Evolutionary conservation across 768 basidiomycete genomes (phyloP).

Genomic region (Pisolithus albus): DNA sequence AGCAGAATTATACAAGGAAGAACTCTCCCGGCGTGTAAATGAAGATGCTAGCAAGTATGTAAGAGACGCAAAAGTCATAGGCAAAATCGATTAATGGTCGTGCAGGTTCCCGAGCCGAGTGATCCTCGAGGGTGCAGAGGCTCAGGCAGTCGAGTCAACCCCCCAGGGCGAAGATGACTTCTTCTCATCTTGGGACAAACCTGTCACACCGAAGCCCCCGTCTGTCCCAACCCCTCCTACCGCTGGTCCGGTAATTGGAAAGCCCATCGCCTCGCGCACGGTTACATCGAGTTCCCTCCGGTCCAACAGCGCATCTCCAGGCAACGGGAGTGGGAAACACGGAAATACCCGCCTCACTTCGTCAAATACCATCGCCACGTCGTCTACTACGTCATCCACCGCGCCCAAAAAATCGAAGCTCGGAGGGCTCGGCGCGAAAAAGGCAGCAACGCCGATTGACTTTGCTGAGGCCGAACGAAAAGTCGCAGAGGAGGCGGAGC

Average conservation of each 20-base stretch:
- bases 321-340: slow-evolving; percentile 29
- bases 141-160: slow-evolving; percentile 33
- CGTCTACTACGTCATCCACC: slow-evolving; percentile 25
- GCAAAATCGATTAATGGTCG: slow-evolving; percentile 3
- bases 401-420: slow-evolving; percentile 59
- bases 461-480: slow-evolving; percentile 92
- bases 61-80: too few species aligned
- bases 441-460: slow-evolving; percentile 73
- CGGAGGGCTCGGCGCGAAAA: slow-evolving; percentile 81
- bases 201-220: slow-evolving; percentile 46
- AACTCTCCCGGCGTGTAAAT: slow-evolving; percentile 70
- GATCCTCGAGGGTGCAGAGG: slow-evolving; percentile 74
- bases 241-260: slow-evolving; percentile 55
- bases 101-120: slow-evolving; percentile 71
- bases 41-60: slow-evolving; percentile 68
- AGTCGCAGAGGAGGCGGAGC: slow-evolving; percentile 87
- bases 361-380: slow-evolving; percentile 27
- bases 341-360: slow-evolving; percentile 40
- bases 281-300: slow-evolving; percentile 59
- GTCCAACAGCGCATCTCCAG: slow-evolving; percentile 33
- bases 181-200: slow-evolving; percentile 95
- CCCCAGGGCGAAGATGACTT: slow-evolving; percentile 79
- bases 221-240: slow-evolving; percentile 45
- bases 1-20: slow-evolving; percentile 89
- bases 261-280: slow-evolving; percentile 50